phyloP scores from a whole-genome alignment of 129 eudicot genomes.

The Silybum marianum region DNA sequence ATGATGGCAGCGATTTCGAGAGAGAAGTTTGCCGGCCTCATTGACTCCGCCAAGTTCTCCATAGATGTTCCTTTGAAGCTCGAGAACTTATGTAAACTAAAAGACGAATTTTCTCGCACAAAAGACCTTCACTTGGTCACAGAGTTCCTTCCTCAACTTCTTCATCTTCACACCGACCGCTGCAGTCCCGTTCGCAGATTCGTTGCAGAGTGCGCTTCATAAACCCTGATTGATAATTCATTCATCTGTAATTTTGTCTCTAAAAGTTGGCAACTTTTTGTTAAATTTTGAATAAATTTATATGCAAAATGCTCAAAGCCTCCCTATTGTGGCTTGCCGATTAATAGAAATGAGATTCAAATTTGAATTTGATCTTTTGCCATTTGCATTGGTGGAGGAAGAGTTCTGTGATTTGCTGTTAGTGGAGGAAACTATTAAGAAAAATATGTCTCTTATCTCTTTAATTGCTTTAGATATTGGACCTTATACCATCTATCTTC shows the following conservation, averaged over 20 bases:
- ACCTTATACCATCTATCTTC: neutral
- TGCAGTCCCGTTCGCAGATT: slow-evolving; percentile 82
- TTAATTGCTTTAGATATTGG: neutral
- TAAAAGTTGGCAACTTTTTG: neutral
- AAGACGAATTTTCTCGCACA: slow-evolving; percentile 45
- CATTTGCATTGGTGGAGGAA: neutral
- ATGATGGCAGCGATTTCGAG: slow-evolving; percentile 42
- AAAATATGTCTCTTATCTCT: neutral
- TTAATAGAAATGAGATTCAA: neutral
- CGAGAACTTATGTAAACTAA: slow-evolving; percentile 42
- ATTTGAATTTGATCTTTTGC: neutral
- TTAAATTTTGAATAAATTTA: neutral
- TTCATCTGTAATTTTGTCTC: neutral
- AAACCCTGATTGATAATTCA: neutral
- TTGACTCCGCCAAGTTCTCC: slow-evolving; percentile 55
- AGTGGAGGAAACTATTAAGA: neutral
- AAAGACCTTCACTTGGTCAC: slow-evolving; percentile 34
- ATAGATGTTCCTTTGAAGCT: slow-evolving; percentile 61
- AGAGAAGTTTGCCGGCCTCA: slow-evolving; percentile 48
- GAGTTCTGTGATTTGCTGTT: neutral
- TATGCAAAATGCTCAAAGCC: neutral
- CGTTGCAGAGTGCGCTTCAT: slow-evolving; percentile 54
- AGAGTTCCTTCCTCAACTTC: slow-evolving; percentile 50
- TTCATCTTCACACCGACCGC: slow-evolving; percentile 58
- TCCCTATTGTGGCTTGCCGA: neutral